phyloP scores from a whole-genome alignment of 2,329 filamentous ascomycete genomes.

The Aspergillus sp. region DNA sequence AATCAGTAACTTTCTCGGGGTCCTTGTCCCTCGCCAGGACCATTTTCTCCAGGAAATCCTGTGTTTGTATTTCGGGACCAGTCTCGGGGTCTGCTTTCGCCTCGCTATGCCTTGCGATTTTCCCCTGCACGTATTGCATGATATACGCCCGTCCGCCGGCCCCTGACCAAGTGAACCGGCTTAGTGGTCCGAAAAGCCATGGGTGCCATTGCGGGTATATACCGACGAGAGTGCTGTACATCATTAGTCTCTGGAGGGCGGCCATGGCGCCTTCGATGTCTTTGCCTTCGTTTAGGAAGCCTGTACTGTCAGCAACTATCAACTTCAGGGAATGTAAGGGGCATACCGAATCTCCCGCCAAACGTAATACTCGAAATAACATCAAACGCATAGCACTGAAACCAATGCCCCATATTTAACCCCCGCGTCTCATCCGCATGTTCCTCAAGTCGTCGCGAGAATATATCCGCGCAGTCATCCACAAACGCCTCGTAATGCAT shows the following conservation, averaged over 20 bases:
- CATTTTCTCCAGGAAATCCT: conserved; percentile 40
- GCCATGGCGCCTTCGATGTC: conserved; percentile 41
- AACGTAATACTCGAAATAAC: conserved; percentile 49
- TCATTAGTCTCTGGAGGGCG: conserved; percentile 29
- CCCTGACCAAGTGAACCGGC: conserved; percentile 24
- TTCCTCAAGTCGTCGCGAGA: conserved; percentile 33
- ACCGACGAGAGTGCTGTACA: conserved; percentile 37
- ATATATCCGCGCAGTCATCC: conserved; percentile 41
- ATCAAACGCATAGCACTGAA: conserved; percentile 31
- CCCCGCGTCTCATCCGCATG: conserved; percentile 21
- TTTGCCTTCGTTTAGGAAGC: conserved; percentile 42
- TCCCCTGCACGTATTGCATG: conserved; percentile 25
- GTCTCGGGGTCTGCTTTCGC: conserved; percentile 10
- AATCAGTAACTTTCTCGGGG: conserved; percentile 36
- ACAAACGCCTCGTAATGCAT: conserved; percentile 46
- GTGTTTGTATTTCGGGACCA: conserved; percentile 10
- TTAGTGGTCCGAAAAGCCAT: conserved; percentile 24
- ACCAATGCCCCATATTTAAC: conserved; percentile 36
- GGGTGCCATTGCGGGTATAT: conserved; percentile 38
- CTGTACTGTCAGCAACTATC: conserved; percentile 23
- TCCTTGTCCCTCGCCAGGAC: conserved; percentile 36
- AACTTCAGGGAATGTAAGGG: not conserved
- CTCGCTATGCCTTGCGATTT: conserved; percentile 22
- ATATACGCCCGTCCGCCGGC: conserved; percentile 27
- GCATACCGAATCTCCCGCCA: conserved; percentile 21